Percentiles rank a stretch among this genome's conserved stretches.
Conservation (phyloP, 2,329 filamentous ascomycete species). For the Mycogone perniciosa region DNA sequence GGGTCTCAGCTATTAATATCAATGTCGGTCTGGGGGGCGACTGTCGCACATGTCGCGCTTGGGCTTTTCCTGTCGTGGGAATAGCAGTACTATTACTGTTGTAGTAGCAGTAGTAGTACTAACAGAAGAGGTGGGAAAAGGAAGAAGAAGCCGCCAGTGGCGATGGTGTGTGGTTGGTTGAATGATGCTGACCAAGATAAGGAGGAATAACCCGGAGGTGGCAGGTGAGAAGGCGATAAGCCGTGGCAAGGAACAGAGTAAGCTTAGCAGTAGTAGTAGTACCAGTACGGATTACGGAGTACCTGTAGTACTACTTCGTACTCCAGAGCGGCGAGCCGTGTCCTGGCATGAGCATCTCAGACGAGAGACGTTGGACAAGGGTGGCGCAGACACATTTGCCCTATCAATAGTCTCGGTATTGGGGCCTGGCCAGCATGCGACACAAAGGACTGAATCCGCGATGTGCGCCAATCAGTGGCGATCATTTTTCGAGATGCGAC, state of each 20-base stretch:
- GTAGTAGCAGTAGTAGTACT: too few relatives aligned
- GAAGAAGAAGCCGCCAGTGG: not conserved
- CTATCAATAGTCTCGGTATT: not conserved
- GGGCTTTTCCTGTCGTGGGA: too few relatives aligned
- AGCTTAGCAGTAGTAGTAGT: too few relatives aligned
- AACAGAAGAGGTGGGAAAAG: not conserved
- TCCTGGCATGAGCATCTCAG: too few relatives aligned
- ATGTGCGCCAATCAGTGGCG: not conserved
- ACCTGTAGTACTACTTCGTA: too few relatives aligned
- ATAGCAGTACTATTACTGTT: too few relatives aligned
- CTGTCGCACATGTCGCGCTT: too few relatives aligned
- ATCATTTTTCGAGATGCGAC: not conserved
- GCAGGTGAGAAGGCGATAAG: not conserved
- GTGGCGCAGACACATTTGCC: conserved; percentile 3
- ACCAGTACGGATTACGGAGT: too few relatives aligned
- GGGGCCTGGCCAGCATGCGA: not conserved
- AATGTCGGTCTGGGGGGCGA: too few relatives aligned
- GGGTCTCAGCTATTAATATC: too few relatives aligned
- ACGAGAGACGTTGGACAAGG: not conserved
- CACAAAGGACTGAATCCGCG: not conserved
- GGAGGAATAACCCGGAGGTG: not conserved
- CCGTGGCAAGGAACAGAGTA: not conserved
- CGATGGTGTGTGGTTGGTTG: not conserved
- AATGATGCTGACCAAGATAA: not conserved
- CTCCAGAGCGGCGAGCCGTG: too few relatives aligned